Evolutionary conservation across 768 basidiomycete species (phyloP).

Genomic region (Mycena filopes): DNA sequence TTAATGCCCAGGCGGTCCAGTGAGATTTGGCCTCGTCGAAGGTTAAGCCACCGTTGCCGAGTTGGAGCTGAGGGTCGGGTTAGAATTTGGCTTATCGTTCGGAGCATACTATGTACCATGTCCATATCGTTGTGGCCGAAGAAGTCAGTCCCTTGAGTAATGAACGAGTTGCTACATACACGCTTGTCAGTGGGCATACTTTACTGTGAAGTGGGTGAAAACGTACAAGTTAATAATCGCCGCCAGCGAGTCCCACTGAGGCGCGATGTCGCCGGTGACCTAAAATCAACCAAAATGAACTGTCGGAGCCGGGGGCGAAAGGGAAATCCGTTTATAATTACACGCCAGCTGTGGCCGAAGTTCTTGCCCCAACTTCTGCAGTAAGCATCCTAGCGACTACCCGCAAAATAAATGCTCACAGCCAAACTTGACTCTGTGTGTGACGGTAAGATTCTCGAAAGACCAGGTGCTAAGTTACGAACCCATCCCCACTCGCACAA

Average conservation of each 20-base stretch:
- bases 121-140: conserved; percentile 77
- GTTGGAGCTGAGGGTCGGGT: conserved; percentile 54
- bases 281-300: conserved; percentile 35
- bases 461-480: conserved; percentile 30
- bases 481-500: conserved; percentile 77
- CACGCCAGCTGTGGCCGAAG: conserved; percentile 77
- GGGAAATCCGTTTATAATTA: conserved; percentile 44
- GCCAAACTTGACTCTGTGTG: conserved; percentile 65
- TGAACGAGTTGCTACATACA: conserved; percentile 70
- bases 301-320: not conserved
- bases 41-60: conserved; percentile 73
- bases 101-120: conserved; percentile 66
- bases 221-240: conserved; percentile 68
- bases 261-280: conserved; percentile 64
- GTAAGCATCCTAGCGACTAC: not conserved
- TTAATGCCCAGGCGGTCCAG: conserved; percentile 78
- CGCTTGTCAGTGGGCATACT: not conserved
- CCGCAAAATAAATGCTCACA: conserved; percentile 39
- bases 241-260: conserved; percentile 65
- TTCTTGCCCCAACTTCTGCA: conserved; percentile 58
- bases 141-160: conserved; percentile 71
- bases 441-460: not conserved
- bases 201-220: not conserved
- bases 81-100: not conserved
- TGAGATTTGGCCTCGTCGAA: conserved; percentile 75